Evolutionary conservation across 1,284 basidiomycete genomes (phyloP), one percentile per base, ranked within the genome.

Genomic region (Stereum hirsutum): DNA sequence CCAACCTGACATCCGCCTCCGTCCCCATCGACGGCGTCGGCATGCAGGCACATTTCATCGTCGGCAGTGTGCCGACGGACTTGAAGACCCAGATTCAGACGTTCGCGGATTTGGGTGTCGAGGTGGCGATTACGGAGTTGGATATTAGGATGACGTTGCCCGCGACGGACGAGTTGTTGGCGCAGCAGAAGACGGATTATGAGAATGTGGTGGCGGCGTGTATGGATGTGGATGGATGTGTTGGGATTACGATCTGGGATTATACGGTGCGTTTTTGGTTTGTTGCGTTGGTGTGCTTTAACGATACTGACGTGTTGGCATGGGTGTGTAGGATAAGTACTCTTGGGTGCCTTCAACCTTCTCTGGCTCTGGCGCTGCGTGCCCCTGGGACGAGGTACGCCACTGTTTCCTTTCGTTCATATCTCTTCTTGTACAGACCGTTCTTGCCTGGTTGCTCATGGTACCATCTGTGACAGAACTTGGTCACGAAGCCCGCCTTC

Each of bases 51-150:
- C 77, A 78, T 53, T 61, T 75, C 49, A 70, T 74, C 49, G 67
- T 77, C 25, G 72, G 70, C 36, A 51, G 62, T 41, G 58, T 74
- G 23, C 68, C 69, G 6, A 54, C 57, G 0, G 55, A 59, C 4
- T 54, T 74, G 37, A 52, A 56, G 30, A 54, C 62, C 14, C 70
- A 70, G 49, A 60, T 76, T 52, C 53, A 67, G 41, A 56, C 61
- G 27, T 68, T 77, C 57, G 62, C 67, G 11, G 64, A 60, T 17
- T 65, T 75, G 24, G 72, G 75, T 26, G 60, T 77, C 43, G 74
- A 76, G 45, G 64, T 76, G 26, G 73, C 74, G 11, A 65, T 75
- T 50, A 76, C 74, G 1, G 75, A 76, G 55, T 62, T 78, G 20
- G 75, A 77, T 51, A 69, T 70, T 43, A 64, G 72, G 20, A 74